These are phyloP conservation scores for Hericium coralloides DNA, from an alignment of 768 basidiomycete genomes.

Conservation along the genomic window DNA sequence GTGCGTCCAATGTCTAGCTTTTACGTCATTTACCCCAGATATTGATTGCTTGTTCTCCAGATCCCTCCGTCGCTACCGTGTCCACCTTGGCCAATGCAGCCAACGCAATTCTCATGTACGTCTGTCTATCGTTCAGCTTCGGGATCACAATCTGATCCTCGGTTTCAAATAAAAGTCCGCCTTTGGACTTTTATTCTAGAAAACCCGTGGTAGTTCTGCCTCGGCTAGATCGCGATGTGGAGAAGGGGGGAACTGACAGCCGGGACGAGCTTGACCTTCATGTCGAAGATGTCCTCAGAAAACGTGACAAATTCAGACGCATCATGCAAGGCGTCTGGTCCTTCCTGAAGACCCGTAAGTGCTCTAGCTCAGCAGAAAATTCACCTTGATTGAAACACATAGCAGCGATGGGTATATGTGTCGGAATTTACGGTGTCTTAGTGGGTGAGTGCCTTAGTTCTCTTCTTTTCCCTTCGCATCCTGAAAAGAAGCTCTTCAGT, in stretches of 20 bases:
- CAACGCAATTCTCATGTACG: slow-evolving; percentile 66
- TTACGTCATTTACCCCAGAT: background rate
- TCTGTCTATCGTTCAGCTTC: background rate
- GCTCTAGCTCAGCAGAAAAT: background rate
- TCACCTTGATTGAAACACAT: background rate
- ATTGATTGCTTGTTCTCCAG: slow-evolving; percentile 24
- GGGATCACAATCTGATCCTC: background rate
- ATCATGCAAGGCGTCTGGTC: slow-evolving; percentile 68
- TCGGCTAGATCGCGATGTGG: slow-evolving; percentile 16
- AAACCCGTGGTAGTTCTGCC: slow-evolving; percentile 60
- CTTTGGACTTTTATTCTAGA: slow-evolving; percentile 57
- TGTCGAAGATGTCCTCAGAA: slow-evolving; percentile 65
- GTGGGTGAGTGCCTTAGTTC: slow-evolving; percentile 36
- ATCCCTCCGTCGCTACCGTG: slow-evolving; percentile 67
- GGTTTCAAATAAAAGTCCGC: slow-evolving; percentile 41
- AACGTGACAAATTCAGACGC: slow-evolving; percentile 48
- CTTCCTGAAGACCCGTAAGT: slow-evolving; percentile 76
- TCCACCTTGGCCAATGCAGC: slow-evolving; percentile 72
- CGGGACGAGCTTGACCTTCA: slow-evolving; percentile 55
- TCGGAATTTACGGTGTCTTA: slow-evolving; percentile 70
- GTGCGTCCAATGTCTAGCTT: slow-evolving; percentile 25
- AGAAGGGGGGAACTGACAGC: slow-evolving; percentile 29
- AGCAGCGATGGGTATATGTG: slow-evolving; percentile 34
- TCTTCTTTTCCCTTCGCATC: background rate
- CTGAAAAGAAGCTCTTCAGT: slow-evolving; percentile 28